Conservation (phyloP, 805 yeast species). For the Starmerella sirachaensis region DNA sequence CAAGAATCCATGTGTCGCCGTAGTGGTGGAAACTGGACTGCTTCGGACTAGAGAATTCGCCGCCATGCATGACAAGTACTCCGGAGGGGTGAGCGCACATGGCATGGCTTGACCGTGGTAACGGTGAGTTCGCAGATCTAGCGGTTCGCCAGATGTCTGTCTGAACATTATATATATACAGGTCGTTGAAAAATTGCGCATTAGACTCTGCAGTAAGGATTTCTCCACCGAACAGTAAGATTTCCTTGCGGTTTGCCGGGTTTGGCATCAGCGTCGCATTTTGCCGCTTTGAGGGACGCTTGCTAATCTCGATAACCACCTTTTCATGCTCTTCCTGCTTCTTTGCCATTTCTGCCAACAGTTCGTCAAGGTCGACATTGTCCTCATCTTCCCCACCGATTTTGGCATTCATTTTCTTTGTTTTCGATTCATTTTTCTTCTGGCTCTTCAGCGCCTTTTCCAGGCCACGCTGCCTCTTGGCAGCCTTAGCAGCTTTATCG, state of each 20-base stretch:
- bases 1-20: constrained; percentile 92
- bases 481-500: constrained; percentile 74
- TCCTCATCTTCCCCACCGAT: constrained; percentile 54
- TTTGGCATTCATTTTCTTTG: constrained; percentile 64
- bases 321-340: constrained; percentile 73
- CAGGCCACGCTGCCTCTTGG: constrained; percentile 79
- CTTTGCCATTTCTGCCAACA: constrained; percentile 60
- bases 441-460: constrained; percentile 67
- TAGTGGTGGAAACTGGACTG: constrained; percentile 92
- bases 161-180: constrained; percentile 60
- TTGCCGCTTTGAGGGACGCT: constrained; percentile 55
- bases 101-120: constrained; percentile 87
- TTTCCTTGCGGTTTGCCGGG: constrained; percentile 70
- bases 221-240: constrained; percentile 88
- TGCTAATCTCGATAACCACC: constrained; percentile 45
- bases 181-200: constrained; percentile 70
- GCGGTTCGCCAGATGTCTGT: constrained; percentile 70
- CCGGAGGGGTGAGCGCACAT: constrained; percentile 92
- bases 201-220: constrained; percentile 33
- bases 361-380: constrained; percentile 74
- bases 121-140: constrained; percentile 74
- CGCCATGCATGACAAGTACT: constrained; percentile 76
- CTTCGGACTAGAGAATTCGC: constrained; percentile 93
- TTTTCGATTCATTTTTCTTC: constrained; percentile 60
- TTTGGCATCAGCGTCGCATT: constrained; percentile 65